Percentiles rank a stretch among this genome's conserved stretches.
These are phyloP conservation scores for Lyophyllum semitale DNA, from an alignment of 768 basidiomycete genomes.

Conservation along the genomic window DNA sequence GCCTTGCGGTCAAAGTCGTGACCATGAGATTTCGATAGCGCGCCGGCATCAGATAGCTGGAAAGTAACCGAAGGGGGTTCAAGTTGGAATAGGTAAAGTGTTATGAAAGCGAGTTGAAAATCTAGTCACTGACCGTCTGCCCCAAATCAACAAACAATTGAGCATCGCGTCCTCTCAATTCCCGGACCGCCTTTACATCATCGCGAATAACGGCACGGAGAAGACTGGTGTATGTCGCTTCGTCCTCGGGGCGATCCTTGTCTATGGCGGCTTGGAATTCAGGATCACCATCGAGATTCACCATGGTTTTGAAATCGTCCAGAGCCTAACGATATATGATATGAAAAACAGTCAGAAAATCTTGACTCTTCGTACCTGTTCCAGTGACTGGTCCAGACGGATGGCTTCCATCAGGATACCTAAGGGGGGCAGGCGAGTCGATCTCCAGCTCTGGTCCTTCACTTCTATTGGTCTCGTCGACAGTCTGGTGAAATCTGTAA, in stretches of 20 bases:
- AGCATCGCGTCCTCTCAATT: background rate
- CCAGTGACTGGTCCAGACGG: background rate
- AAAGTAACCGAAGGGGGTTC: too few species aligned
- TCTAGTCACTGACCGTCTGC: background rate
- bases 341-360: background rate
- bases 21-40: background rate
- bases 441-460: background rate
- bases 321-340: background rate
- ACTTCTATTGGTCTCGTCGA: background rate
- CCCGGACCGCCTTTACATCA: background rate
- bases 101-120: background rate
- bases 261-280: background rate
- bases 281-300: background rate
- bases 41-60: background rate
- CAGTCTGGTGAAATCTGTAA: background rate
- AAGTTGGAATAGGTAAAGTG: too few species aligned
- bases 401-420: background rate
- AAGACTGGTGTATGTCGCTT: background rate
- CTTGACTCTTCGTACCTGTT: background rate
- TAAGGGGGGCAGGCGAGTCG: background rate
- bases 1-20: conserved; percentile 13
- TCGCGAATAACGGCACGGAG: background rate
- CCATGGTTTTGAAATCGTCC: background rate
- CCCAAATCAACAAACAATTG: background rate
- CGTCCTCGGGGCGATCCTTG: background rate